Evolutionary conservation across 2,329 filamentous ascomycete genomes (phyloP), one percentile per base, ranked within the genome.

Genomic region (Blastomyces gilchristii): DNA sequence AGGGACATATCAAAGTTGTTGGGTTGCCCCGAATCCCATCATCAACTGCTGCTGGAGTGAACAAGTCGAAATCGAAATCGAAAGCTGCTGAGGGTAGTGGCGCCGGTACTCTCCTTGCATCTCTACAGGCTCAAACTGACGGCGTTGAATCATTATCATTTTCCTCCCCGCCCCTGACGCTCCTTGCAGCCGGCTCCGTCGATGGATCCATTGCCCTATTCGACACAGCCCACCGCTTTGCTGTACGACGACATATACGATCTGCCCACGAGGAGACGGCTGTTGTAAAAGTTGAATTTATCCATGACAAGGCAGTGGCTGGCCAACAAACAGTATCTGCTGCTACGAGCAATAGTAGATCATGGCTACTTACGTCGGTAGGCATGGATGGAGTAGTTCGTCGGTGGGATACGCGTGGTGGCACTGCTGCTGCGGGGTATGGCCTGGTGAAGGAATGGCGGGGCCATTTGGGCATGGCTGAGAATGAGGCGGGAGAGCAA

Each of bases 361-460:
- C 93, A 85, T 77, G 73, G 86, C 72, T 95, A 65, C 79, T 97
- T 61, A 97, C 93, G 1, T 90, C 86, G 67, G 92, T 87, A 68
- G 94, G 94, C 9, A 90, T 97, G 82, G 94, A 99, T 71, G 93
- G 94, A 22, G 91, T 92, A 0, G 85, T 99, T 25, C 82, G 90
- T 70, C 81, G 92, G 65, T 99, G 94, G 94, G 93, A 99, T 76
- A 81, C 84, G 5, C 76, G 87, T 54, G 87, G 86, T 62, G 86
- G 87, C 8, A 89, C 85, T 1, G 82, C 83, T 0, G 84, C 83
- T 0, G 85, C 85, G 1, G 85, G 82, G 9, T 85, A 86, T 61
- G 91, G 90, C 0, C 78, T 96, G 61, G 78, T 90, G 31, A 88
- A 87, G 67, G 92, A 97, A 76, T 97, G 92, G 92, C 91, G 83